Evolutionary conservation across 2,329 filamentous ascomycete species (phyloP), one percentile per base, ranked within the genome.

Genomic region (Pseudophaeomoniella oleicola): DNA sequence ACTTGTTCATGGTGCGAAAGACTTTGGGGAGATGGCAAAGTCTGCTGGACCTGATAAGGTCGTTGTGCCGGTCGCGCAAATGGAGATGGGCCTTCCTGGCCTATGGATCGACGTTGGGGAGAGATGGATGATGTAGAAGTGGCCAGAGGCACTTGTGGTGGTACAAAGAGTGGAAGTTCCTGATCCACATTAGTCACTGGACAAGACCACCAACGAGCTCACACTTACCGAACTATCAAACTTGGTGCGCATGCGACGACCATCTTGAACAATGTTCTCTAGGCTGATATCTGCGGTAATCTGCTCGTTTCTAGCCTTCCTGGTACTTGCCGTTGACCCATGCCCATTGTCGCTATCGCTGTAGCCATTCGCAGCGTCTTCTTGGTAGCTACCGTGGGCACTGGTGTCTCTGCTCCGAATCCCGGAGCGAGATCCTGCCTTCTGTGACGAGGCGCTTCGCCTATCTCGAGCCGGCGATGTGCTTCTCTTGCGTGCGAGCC

Each of bases 61-160:
- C 86, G 82, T 50, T 90, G 83, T 35, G 75, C 75, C 17, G 77
- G 74, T 48, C 78, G 75, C 35, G 80, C 72, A 53, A 83, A 92
- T 3, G 85, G 81, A 30, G 65, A 93, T 53, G 55, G 78, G 56
- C 54, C 79, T 64, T 64, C 83, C 66, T 64, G 81, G 58, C 62
- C 82, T 64, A 61, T 82, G 72, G 59, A 81, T 67, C 85, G 82
- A 51, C 88, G 80, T 53, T 86, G 84, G 42, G 88, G 88, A 17
- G 88, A 96, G 36, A 93, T 81, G 14, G 88, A 96, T n/a, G 87
- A 88, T 50, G 88, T 86, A n/a, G 88, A 94, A n/a, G 83, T 81
- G 35, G 85, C 80, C 47, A 88, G 81, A 34, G 88, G 88, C 63
- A 94, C 87, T 61, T 92, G 88, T 42, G 84, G 84, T 46, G 88